phyloP scores from a whole-genome alignment of 2,329 filamentous ascomycete genomes.

The Dothideomycetes sp. region DNA sequence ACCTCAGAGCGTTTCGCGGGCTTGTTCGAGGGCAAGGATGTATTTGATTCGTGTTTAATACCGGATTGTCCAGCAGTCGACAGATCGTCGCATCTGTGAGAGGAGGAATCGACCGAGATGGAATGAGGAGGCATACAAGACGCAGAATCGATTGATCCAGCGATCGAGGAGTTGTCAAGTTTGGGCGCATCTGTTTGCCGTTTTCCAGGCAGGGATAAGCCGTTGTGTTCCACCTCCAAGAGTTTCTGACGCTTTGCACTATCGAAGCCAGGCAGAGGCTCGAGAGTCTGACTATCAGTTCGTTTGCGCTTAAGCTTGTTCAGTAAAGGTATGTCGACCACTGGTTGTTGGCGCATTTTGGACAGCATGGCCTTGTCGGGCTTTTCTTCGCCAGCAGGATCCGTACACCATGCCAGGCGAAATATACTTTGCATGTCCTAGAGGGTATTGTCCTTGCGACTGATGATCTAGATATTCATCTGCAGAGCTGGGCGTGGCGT shows the following conservation, averaged over 20 bases:
- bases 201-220: not conserved
- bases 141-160: not conserved
- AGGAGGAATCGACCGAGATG: constrained; percentile 1
- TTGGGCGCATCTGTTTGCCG: not conserved
- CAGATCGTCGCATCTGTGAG: not conserved
- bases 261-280: constrained; percentile 19
- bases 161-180: not conserved
- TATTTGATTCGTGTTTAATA: too few species aligned
- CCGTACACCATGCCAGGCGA: constrained; percentile 40
- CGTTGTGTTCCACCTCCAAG: constrained; percentile 13
- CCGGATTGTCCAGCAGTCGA: not conserved
- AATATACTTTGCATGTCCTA: constrained; percentile 41
- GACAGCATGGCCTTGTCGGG: constrained; percentile 34
- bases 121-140: not conserved
- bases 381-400: constrained; percentile 33
- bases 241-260: constrained; percentile 24
- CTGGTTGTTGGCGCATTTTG: constrained; percentile 35
- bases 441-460: constrained; percentile 2
- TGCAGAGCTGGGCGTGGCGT: constrained; percentile 1
- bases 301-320: constrained; percentile 52
- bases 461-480: constrained; percentile 4
- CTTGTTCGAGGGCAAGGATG: not conserved
- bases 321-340: constrained; percentile 38
- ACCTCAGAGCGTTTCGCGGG: not conserved
- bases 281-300: constrained; percentile 38